These are phyloP conservation scores for Crucibulum laeve DNA, from an alignment of 768 basidiomycete genomes.

Conservation along the genomic window DNA sequence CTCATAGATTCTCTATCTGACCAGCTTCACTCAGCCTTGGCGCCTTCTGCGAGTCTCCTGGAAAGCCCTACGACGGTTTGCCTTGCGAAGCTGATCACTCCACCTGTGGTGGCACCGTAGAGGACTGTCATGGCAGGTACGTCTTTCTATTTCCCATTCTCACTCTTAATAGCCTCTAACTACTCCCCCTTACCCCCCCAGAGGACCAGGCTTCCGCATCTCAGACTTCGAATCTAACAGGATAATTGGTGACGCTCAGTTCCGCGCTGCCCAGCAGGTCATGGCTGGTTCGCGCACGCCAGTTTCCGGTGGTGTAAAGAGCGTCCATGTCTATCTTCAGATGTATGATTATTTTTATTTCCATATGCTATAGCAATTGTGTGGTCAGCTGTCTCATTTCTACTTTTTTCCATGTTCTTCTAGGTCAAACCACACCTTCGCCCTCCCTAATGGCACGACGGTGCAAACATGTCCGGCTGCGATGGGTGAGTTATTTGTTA, in stretches of 20 bases:
- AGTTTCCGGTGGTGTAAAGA: conserved; percentile 59
- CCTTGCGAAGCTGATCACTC: conserved; percentile 68
- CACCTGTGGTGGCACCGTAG: conserved; percentile 65
- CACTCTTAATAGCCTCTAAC: no score
- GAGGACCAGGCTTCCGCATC: conserved; percentile 71
- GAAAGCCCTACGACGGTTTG: conserved; percentile 60
- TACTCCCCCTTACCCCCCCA: conserved; percentile 14
- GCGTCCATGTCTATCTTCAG: conserved; percentile 65
- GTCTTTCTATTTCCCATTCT: no score
- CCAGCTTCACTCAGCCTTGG: conserved; percentile 40
- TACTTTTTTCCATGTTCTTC: conserved; percentile 1
- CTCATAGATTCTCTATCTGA: conserved; percentile 4
- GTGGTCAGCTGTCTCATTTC: no score
- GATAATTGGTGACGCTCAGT: conserved; percentile 69
- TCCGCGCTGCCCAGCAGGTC: conserved; percentile 60
- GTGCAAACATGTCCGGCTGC: conserved; percentile 77
- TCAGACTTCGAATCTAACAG: conserved; percentile 75
- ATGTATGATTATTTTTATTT: conserved; percentile 44
- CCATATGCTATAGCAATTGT: neutral
- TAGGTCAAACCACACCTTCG: conserved; percentile 64
- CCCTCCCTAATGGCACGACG: conserved; percentile 59
- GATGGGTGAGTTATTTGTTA: conserved; percentile 43
- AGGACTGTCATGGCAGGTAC: conserved; percentile 71
- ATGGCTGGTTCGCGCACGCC: conserved; percentile 47
- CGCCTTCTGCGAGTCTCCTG: conserved; percentile 76